phyloP scores from a whole-genome alignment of 2,329 filamentous ascomycete genomes.

The Botrytis fragariae region DNA sequence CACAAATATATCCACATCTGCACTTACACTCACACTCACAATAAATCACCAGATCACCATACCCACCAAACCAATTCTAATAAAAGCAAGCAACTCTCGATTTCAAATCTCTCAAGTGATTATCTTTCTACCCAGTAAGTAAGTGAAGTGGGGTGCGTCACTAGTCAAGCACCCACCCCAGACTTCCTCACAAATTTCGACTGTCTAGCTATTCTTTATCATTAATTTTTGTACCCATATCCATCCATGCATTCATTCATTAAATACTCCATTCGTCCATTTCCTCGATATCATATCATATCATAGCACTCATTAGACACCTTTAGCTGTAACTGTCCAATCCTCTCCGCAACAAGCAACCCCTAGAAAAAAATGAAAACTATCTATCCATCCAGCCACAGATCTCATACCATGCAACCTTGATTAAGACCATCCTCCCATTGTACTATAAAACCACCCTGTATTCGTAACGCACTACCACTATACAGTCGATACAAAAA shows the following conservation, averaged over 20 bases:
- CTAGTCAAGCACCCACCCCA: neutral
- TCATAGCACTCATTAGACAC: neutral
- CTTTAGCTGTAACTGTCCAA: neutral
- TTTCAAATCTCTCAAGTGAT: neutral
- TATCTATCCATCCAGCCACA: too few relatives aligned
- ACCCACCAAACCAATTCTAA: neutral
- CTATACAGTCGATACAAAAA: neutral
- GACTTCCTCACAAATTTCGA: neutral
- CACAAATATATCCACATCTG: too few relatives aligned
- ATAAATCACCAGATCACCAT: neutral
- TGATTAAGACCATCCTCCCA: neutral
- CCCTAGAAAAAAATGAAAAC: too few relatives aligned
- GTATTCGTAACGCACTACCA: neutral
- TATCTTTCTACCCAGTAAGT: neutral
- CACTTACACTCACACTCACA: neutral
- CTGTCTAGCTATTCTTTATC: neutral
- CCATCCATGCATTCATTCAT: neutral
- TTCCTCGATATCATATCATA: too few relatives aligned
- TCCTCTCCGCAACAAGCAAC: too few relatives aligned
- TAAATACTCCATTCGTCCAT: neutral
- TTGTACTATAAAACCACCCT: rapidly evolving
- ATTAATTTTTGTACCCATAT: neutral
- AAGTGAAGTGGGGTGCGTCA: too few relatives aligned
- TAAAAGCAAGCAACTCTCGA: neutral
- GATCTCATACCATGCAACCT: too few relatives aligned